Evolutionary conservation across 257 asterid species (phyloP).

Genomic region (Eucommia ulmoides): DNA sequence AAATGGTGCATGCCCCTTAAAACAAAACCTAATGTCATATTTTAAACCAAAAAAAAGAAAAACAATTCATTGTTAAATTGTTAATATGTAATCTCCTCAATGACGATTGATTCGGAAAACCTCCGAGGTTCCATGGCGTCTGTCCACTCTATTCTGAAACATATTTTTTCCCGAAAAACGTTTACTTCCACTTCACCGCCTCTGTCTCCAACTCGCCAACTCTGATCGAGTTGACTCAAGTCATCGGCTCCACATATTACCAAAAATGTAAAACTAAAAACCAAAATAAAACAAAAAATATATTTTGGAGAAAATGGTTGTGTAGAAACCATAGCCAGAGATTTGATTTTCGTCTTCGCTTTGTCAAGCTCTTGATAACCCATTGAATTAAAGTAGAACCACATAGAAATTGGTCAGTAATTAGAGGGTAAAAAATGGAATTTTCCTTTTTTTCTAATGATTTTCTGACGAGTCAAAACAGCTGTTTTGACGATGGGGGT

Average conservation of each 20-base stretch:
- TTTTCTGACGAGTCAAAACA: no score
- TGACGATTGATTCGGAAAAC: constrained; percentile 55
- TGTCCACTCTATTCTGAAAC: constrained; percentile 42
- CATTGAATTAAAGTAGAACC: constrained; percentile 61
- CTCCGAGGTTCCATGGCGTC: constrained; percentile 61
- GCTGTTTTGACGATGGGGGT: no score
- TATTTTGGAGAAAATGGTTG: constrained; percentile 35
- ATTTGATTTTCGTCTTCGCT: constrained; percentile 37
- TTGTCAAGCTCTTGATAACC: constrained; percentile 54
- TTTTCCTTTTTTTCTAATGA: no score
- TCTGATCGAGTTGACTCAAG: constrained; percentile 7
- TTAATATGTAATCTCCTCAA: constrained; percentile 33
- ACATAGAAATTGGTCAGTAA: no score
- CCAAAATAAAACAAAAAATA: no score
- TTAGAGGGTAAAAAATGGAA: no score
- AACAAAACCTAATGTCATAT: constrained; percentile 19
- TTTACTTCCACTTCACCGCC: constrained; percentile 42
- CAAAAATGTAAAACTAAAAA: no score
- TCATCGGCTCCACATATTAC: constrained; percentile 24
- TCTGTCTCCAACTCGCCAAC: constrained; percentile 7
- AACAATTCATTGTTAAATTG: no score
- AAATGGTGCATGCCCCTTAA: no score
- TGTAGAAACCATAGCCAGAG: constrained; percentile 15
- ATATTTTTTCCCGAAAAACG: constrained; percentile 47
- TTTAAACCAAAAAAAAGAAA: no score